Evolutionary conservation across 768 basidiomycete species (phyloP).

Genomic region (Phanerochaete carnosa): DNA sequence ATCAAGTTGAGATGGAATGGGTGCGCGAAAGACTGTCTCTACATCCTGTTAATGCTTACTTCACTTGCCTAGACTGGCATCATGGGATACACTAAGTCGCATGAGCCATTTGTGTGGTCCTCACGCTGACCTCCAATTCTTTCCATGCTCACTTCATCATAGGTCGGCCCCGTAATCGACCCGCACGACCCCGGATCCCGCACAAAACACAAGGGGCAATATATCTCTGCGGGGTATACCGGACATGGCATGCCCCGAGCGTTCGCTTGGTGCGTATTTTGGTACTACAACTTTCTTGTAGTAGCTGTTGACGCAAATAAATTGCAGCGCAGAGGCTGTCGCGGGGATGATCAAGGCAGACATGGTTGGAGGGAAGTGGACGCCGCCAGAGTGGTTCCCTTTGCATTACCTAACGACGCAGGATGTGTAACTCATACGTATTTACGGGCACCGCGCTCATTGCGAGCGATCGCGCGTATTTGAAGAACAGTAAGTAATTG

Average conservation of each 20-base stretch:
- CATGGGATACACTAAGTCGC: constrained; percentile 65
- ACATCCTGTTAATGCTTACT: neutral
- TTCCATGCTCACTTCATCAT: constrained; percentile 26
- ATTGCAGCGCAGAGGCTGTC: constrained; percentile 56
- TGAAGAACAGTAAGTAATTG: neutral
- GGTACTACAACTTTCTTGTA: neutral
- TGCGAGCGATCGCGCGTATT: neutral
- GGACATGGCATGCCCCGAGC: constrained; percentile 84
- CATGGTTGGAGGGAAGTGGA: neutral
- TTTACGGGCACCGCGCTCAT: neutral
- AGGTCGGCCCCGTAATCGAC: constrained; percentile 63
- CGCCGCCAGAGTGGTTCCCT: neutral
- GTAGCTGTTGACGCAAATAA: neutral
- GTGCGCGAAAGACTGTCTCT: constrained; percentile 33
- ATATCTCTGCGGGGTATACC: constrained; percentile 67
- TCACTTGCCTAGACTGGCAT: constrained; percentile 63
- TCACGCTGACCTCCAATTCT: neutral
- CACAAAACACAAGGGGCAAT: constrained; percentile 51
- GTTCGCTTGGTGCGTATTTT: constrained; percentile 53
- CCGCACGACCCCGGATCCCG: constrained; percentile 18
- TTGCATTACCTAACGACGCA: constrained; percentile 1
- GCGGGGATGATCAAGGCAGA: constrained; percentile 53
- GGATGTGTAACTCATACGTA: neutral
- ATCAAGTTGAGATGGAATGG: constrained; percentile 76
- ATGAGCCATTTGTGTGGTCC: constrained; percentile 63